Percentiles rank a stretch among this genome's conserved stretches.
These are phyloP conservation scores for Phialophora macrospora DNA, from an alignment of 2,329 filamentous ascomycete genomes.

Conservation along the genomic window DNA sequence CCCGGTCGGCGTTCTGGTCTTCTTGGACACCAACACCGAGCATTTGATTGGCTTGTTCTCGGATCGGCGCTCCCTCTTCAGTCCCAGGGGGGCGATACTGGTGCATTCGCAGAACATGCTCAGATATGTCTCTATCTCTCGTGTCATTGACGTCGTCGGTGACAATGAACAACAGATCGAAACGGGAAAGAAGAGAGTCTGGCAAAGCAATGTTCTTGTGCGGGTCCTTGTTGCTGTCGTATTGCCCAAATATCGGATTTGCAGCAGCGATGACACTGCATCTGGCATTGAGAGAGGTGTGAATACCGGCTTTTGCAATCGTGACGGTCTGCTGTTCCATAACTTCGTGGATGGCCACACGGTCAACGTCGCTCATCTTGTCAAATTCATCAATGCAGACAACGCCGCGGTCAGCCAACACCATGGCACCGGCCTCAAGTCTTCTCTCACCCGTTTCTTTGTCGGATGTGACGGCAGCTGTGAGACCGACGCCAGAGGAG, in stretches of 20 bases:
- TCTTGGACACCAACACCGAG: slow-evolving; percentile 85
- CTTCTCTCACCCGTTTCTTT: slow-evolving; percentile 96
- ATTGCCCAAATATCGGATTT: slow-evolving; percentile 97
- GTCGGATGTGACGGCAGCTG: slow-evolving; percentile 92
- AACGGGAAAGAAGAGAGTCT: slow-evolving; percentile 95
- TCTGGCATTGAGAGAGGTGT: slow-evolving; percentile 93
- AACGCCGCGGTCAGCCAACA: slow-evolving; percentile 92
- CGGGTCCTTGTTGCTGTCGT: slow-evolving; percentile 97
- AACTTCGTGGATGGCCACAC: slow-evolving; percentile 98
- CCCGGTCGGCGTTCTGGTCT: slow-evolving; percentile 71
- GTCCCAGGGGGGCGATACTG: slow-evolving; percentile 88
- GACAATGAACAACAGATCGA: slow-evolving; percentile 95
- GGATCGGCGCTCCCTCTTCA: slow-evolving; percentile 91
- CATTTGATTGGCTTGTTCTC: slow-evolving; percentile 81
- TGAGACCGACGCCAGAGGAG: slow-evolving; percentile 96
- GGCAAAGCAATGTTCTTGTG: slow-evolving; percentile 98
- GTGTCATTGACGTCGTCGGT: slow-evolving; percentile 98
- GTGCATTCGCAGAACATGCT: slow-evolving; percentile 97
- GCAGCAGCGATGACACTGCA: slow-evolving; percentile 96
- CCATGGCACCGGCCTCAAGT: slow-evolving; percentile 97
- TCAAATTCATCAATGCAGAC: slow-evolving; percentile 99
- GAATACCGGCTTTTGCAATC: slow-evolving; percentile 97
- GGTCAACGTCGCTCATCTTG: slow-evolving; percentile 98
- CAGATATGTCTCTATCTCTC: slow-evolving; percentile 86
- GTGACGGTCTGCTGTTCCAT: slow-evolving; percentile 99